Base-by-base conservation (phyloP, 805 yeast genomes). In the Hermanozyma aechmeae region DNA sequence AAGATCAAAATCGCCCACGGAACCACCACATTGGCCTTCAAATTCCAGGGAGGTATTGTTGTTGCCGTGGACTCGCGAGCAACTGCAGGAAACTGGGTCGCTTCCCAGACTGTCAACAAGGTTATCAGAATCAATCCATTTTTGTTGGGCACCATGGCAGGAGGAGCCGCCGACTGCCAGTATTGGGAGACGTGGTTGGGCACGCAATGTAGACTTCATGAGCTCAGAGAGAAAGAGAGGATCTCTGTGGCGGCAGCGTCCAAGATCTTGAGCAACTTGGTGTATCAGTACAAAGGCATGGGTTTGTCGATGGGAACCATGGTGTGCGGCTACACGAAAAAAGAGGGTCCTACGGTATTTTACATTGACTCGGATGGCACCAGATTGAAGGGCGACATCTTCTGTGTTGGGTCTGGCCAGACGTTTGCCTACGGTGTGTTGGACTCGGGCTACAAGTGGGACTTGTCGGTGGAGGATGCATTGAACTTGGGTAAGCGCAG, bases 91-190 rank as follows among this genome's bases (percentile, higher is more conserved):
- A 78, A 81, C 48, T 89, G 96, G 96, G 80, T 92, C 46, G 97
- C 96, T 13, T 86, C 96, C 11, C 96, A 87, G 56, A 86, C 96
- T 3, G 98, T 92, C 39, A 89, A 89, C 60, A 92, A 92, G 59
- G 98, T 92, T 32, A 86, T 92, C 48, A 89, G 89, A 58, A 92
- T 92, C 61, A 92, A 92, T 58, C 96, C 96, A 30, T 81, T 83
- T 55, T 61, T 92, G 40, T 69, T 92, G 46, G 98, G 98, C 41
- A 92, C 98, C 13, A 78, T 92, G 96, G 98, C 98, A 19, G 98
- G 98, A 61, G 97, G 97, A 65, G 98, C 98, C 28, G 97, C 97
- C 18, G 98, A 92, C 61, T 92, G 98, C 68, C 98, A 92, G 58
- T 92, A 69, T 60, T 92, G 98, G 98, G 97, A 92, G 62, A 84